Base-by-base conservation (phyloP, 1,284 basidiomycete species). In the Heterobasidion occidentale region DNA sequence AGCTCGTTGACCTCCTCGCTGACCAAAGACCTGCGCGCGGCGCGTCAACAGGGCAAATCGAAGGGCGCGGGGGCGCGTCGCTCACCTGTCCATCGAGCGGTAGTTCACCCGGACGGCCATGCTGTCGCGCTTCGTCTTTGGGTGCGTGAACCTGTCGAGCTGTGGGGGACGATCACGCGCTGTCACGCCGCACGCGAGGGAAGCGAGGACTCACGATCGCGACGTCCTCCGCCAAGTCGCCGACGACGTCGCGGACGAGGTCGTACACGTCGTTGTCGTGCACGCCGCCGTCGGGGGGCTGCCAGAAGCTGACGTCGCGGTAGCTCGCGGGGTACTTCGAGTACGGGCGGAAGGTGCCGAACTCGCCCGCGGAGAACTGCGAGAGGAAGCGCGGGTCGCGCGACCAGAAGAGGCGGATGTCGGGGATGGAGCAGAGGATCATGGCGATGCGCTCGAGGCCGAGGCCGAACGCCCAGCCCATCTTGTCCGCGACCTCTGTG, bases 341-440 rank as follows among this genome's bases (percentile, higher is more conserved):
- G 72, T 94, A 97, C 1, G 91, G 83, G 65, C 84, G 83, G 78
- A 97, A 97, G 0, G 83, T 80, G 7, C 77, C 83, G 61, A 97
- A 89, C 57, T 84, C 71, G n/a, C 85, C 88, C 38, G 79, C 72
- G 36, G 77, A 71, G 72, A 99, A 99, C 65, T 99, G 97, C 9
- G 80, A 79, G 36, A 90, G 72, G 79, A 99, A 99, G 9, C 96
- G 87, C 17, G 79, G 65, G 66, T 99, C 97, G 53, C 77, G 71
- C 2, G 94, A 95, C 97, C 97, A 99, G 79, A 99, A 99, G 12
- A 99, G 77, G n/a, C 97, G 90, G 66, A 99, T 99, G 69, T 99
- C 97, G 3, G 96, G 97, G 56, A 99, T 97, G 15, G 87, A 90
- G 73, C 90, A 99, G 54, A 99, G 82, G 59, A 99, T 88, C 97